Evolutionary conservation across 2,329 filamentous ascomycete species (phyloP).

Genomic region (Aspergillus tamarii): DNA sequence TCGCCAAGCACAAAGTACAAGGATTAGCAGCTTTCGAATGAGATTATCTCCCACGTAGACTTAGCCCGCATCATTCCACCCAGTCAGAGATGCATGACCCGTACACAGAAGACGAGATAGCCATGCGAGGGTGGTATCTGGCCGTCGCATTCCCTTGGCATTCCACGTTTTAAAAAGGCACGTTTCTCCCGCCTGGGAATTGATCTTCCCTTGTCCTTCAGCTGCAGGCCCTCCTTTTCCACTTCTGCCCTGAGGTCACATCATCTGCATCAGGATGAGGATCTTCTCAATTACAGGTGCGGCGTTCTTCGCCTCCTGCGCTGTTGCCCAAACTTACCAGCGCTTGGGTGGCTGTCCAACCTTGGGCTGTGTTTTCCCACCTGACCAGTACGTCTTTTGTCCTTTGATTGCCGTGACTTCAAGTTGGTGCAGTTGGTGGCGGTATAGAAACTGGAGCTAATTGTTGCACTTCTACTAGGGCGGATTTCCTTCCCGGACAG

Average conservation of each 20-base stretch:
- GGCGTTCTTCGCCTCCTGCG: slow-evolving; percentile 30
- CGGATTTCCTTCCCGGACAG: slow-evolving; percentile 82
- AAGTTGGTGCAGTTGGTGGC: neutral
- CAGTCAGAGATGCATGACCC: neutral
- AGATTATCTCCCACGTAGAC: neutral
- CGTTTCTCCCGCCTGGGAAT: slow-evolving; percentile 3
- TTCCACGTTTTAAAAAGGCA: slow-evolving; percentile 4
- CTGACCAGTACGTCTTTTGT: slow-evolving; percentile 53
- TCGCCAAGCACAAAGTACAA: slow-evolving; percentile 18
- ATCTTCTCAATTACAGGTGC: slow-evolving; percentile 24
- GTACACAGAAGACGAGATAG: neutral
- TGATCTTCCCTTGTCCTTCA: slow-evolving; percentile 9
- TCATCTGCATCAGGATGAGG: slow-evolving; percentile 27
- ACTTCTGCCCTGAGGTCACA: neutral
- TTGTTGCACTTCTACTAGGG: slow-evolving; percentile 43
- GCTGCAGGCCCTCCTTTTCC: slow-evolving; percentile 10
- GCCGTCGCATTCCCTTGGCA: slow-evolving; percentile 1
- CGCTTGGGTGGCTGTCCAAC: slow-evolving; percentile 59
- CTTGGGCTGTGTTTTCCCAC: slow-evolving; percentile 61
- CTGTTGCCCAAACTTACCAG: slow-evolving; percentile 57
- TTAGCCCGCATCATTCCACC: neutral
- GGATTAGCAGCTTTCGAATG: slow-evolving; percentile 4
- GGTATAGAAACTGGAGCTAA: neutral
- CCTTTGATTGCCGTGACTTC: neutral
- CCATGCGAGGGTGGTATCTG: neutral